Evolutionary conservation across 345 rosid species (phyloP), one percentile per base, ranked within the genome.

Genomic region (Eucalyptus cloeziana): DNA sequence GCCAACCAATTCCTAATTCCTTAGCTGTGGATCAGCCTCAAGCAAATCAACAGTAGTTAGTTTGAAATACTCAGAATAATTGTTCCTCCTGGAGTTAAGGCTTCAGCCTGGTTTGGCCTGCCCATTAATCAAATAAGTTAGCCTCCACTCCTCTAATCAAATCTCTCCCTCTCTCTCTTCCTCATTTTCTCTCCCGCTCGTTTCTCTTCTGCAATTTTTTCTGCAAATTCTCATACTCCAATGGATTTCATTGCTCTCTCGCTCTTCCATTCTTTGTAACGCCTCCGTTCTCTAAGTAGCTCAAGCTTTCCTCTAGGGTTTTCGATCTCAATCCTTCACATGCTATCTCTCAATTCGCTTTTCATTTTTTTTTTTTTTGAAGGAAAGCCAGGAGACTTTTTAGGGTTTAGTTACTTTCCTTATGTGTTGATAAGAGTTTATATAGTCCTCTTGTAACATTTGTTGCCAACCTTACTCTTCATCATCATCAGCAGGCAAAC

Each of bases 21-120:
- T 60, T 94, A 88, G 89, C 93, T 79, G 90, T 89, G 90, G 96
- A 94, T 92, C 98, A 94, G 89, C 67, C 99, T 89, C 99, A 95
- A 94, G 88, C 91, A 79, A 93, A 93, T n/a, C 98, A 93, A 91
- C 95, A 94, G 87, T 79, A 94, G 88, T 56, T 95, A 79, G 40
- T 96, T 37, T 96, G 95, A 91, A 95, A 93, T 89, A 93, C 96
- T 88, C 97, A 92, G 93, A 95, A 88, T 92, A 95, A 91, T 64
- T 91, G 89, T 95, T 62, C 86, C 93, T 43, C 87, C 99, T 71
- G 43, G 94, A 88, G 94, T 95, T 90, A 94, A 92, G 88, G 93
- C 94, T 91, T 95, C 96, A 90, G 89, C 95, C 88, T 64, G 40
- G 3, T 64, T 64, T 64, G 21, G 21, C 76, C 21, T 15, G 76